Base-by-base conservation (phyloP, 202 grass and related monocot genomes). In the Schoenoplectus triqueter region DNA sequence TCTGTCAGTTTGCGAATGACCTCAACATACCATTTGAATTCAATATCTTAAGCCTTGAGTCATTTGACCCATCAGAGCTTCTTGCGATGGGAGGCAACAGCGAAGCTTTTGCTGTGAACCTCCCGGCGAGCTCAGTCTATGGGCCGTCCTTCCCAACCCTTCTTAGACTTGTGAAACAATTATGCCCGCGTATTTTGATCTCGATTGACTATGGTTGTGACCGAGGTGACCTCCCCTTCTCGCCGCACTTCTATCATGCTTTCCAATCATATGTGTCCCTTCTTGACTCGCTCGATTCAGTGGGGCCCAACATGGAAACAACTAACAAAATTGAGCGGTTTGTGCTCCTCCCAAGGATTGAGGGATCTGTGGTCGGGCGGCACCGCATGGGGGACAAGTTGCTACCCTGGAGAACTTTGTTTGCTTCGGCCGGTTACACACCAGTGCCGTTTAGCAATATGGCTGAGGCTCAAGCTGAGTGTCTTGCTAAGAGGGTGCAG, bases 391-490 rank as follows among this genome's bases (percentile, higher is more conserved):
- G 84, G 31, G 87, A 85, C 8, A 93, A 89, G 90, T 65, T 73
- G 51, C 64, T 57, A n/a, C 80, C 92, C 22, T 97, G 94, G 94
- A 73, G 88, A 76, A 80, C 65, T 11, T 69, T 91, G 82, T 88
- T 97, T 85, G 60, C 88, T 60, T 83, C 90, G 3, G 85, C 90
- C 14, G 92, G 94, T 55, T 97, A 94, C 84, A 82, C 79, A 52
- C 92, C 90, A 2, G 74, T 90, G 85, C 88, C 84, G 69, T 71
- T 88, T 9, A 94, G 90, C 87, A 91, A 83, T 45, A 88, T 92
- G 85, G 88, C 94, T 9, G 94, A 97, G 92, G 82, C 92, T 15
- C 94, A 94, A 89, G 94, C 94, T 1, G 94, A 89, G 87, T 92
- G 82, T 8, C 87, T 97, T 0, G 85, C 93, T 46, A 89, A 91